phyloP scores from a whole-genome alignment of 495 filamentous ascomycete genomes.

The Extremus antarcticus region DNA sequence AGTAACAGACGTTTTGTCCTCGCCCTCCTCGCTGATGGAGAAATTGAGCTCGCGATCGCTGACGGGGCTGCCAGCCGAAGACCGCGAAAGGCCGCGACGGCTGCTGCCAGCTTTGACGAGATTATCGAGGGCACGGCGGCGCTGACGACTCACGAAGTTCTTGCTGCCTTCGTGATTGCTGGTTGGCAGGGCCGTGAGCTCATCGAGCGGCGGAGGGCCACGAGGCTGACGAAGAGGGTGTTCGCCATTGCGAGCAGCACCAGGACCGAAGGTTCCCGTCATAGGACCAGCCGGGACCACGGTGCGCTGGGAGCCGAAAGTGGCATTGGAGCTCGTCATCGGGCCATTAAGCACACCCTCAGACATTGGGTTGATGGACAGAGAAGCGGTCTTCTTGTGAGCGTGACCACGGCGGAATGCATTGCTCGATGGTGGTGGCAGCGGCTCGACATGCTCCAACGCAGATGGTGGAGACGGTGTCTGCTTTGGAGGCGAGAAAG shows the following conservation, averaged over 20 bases:
- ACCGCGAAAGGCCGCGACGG: slow-evolving; percentile 35
- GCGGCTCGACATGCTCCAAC: slow-evolving; percentile 47
- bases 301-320: slow-evolving; percentile 33
- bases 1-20: slow-evolving; percentile 8
- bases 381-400: slow-evolving; percentile 83
- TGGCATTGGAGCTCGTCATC: slow-evolving; percentile 46
- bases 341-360: slow-evolving; percentile 55
- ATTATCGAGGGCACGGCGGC: slow-evolving; percentile 81
- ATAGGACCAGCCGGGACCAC: slow-evolving; percentile 65
- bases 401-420: slow-evolving; percentile 66
- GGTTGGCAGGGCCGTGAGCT: slow-evolving; percentile 81
- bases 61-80: slow-evolving; percentile 17
- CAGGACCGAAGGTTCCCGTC: slow-evolving; percentile 84
- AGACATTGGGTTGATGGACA: slow-evolving; percentile 50
- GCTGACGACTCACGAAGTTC: slow-evolving; percentile 92
- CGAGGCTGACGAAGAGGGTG: slow-evolving; percentile 90
- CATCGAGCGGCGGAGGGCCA: slow-evolving; percentile 83
- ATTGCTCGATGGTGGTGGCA: slow-evolving; percentile 70
- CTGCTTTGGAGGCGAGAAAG: slow-evolving; percentile 61
- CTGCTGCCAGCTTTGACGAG: slow-evolving; percentile 83
- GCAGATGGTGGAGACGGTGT: slow-evolving; percentile 44
- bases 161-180: slow-evolving; percentile 94
- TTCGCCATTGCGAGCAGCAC: slow-evolving; percentile 84
- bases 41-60: slow-evolving; percentile 13
- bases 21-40: slow-evolving; percentile 13